These are phyloP conservation scores for Fomitopsis pinicola DNA, from an alignment of 1,284 basidiomycete genomes.

Conservation along the genomic window DNA sequence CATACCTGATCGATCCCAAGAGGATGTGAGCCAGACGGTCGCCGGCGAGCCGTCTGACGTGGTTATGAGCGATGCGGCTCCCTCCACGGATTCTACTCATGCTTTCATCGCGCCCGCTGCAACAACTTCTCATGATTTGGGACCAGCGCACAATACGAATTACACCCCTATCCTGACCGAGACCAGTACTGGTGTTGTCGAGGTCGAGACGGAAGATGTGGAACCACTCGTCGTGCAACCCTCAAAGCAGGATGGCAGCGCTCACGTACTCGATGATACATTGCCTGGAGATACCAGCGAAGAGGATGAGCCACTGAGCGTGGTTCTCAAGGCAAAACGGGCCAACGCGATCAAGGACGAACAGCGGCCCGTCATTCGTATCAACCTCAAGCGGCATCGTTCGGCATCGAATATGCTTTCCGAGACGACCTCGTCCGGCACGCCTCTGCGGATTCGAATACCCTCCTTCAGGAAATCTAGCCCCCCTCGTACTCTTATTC, in stretches of 20 bases:
- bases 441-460: neutral
- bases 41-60: neutral
- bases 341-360: neutral
- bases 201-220: neutral
- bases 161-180: neutral
- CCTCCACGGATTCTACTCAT: neutral
- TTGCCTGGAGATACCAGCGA: neutral
- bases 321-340: neutral
- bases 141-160: neutral
- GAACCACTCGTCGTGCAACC: neutral
- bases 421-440: neutral
- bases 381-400: neutral
- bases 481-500: neutral
- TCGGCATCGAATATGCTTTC: neutral
- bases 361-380: neutral
- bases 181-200: too few species aligned
- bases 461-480: neutral
- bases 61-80: neutral
- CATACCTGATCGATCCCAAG: neutral
- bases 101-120: neutral
- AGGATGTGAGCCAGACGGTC: neutral
- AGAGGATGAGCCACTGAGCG: neutral
- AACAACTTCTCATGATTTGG: neutral
- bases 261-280: neutral
- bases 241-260: neutral